Percentiles rank a stretch among this genome's conserved stretches.
Conservation (phyloP, 1,284 basidiomycete species). For the Ceratobasidium sp. region DNA sequence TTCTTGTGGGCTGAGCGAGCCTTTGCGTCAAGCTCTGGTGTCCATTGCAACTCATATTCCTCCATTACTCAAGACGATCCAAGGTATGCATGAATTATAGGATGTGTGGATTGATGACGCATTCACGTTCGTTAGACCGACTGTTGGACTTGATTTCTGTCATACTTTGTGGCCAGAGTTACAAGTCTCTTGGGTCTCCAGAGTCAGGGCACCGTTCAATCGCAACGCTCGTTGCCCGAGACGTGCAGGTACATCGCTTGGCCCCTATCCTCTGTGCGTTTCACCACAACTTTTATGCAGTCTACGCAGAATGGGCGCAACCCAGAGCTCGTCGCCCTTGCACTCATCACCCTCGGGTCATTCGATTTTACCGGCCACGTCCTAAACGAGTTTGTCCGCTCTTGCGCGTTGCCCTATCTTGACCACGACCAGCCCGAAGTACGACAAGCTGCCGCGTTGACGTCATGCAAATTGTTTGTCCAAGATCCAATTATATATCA, state of each 20-base stretch:
- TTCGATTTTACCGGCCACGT: slow-evolving; percentile 97
- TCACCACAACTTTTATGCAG: neutral
- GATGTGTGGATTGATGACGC: slow-evolving; percentile 34
- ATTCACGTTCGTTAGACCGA: slow-evolving; percentile 63
- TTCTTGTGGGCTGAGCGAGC: slow-evolving; percentile 89
- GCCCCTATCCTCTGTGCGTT: slow-evolving; percentile 45
- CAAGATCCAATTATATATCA: slow-evolving; percentile 97
- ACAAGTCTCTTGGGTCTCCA: slow-evolving; percentile 85
- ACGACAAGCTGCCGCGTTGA: slow-evolving; percentile 87
- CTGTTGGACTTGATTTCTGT: slow-evolving; percentile 82
- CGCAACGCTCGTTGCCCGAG: slow-evolving; percentile 51
- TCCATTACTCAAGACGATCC: slow-evolving; percentile 89
- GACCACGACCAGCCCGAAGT: slow-evolving; percentile 93
- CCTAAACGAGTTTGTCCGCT: slow-evolving; percentile 95
- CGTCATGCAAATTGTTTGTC: slow-evolving; percentile 91
- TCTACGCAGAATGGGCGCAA: slow-evolving; percentile 42
- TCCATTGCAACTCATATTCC: slow-evolving; percentile 90
- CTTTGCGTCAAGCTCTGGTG: slow-evolving; percentile 83
- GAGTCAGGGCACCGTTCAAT: slow-evolving; percentile 47
- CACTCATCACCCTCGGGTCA: slow-evolving; percentile 84
- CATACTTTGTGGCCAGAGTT: slow-evolving; percentile 81
- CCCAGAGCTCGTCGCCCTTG: slow-evolving; percentile 81
- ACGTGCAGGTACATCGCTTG: slow-evolving; percentile 22
- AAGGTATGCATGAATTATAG: slow-evolving; percentile 62
- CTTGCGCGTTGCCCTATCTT: slow-evolving; percentile 90